Conservation (phyloP, 306 rosid species). For the Medicago arabica region DNA sequence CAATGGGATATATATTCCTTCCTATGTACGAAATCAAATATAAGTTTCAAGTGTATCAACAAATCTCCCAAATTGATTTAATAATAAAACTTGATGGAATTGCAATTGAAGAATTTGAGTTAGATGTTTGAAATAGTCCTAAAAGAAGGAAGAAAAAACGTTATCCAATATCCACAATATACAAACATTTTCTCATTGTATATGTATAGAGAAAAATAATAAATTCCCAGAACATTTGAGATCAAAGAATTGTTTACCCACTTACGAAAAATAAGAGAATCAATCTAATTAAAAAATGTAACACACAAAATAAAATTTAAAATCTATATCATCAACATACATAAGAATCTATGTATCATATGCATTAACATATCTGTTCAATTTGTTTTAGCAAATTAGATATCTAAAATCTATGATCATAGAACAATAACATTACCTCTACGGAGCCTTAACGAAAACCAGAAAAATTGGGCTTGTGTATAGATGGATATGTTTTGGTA, state of each 20-base stretch:
- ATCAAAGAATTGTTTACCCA: conserved; percentile 12
- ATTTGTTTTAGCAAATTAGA: background rate
- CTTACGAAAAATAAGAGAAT: conserved; percentile 1
- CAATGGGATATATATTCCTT: background rate
- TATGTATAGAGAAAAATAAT: background rate
- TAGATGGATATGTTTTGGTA: conserved; percentile 11
- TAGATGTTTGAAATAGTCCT: background rate
- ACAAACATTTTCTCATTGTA: background rate
- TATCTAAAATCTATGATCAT: conserved; percentile 23
- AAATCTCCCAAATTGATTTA: background rate
- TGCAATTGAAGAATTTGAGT: conserved; percentile 17
- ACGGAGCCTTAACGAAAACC: conserved; percentile 19
- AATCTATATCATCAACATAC: background rate
- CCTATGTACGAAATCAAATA: background rate
- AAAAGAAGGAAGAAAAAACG: conserved; percentile 15
- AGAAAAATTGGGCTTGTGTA: conserved; percentile 22
- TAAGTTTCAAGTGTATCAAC: background rate
- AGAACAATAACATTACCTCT: conserved; percentile 42
- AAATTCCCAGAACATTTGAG: conserved; percentile 18
- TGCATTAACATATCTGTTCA: background rate
- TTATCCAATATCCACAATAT: background rate
- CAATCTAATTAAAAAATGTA: conserved; percentile 5
- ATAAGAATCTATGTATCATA: background rate
- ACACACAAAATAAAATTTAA: conserved; percentile 1
- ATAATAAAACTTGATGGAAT: background rate